Evolutionary conservation across 306 rosid species (phyloP).

Genomic region (Acmispon strigosus): DNA sequence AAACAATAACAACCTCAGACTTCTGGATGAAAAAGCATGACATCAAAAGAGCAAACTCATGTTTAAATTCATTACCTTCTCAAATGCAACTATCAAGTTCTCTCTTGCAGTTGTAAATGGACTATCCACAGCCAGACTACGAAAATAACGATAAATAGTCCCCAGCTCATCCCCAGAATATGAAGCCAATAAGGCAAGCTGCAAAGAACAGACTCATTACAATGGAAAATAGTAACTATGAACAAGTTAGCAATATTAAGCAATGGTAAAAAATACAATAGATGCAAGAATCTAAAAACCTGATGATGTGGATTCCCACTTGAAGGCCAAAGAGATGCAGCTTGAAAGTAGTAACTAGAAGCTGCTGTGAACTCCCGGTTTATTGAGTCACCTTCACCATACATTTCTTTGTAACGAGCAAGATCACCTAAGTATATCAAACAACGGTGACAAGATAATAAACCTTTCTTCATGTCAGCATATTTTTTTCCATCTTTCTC

Average conservation of each 20-base stretch:
- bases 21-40: neutral
- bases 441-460: conserved; percentile 83
- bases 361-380: conserved; percentile 81
- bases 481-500: conserved; percentile 85
- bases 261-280: neutral
- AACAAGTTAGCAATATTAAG: neutral
- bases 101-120: conserved; percentile 93
- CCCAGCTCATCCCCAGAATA: conserved; percentile 84
- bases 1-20: neutral
- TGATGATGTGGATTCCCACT: conserved; percentile 97
- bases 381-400: conserved; percentile 83
- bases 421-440: conserved; percentile 93
- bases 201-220: conserved; percentile 14
- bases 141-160: conserved; percentile 80
- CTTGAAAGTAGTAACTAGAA: conserved; percentile 85
- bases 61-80: conserved; percentile 54
- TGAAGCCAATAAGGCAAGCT: conserved; percentile 94
- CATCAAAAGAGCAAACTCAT: neutral
- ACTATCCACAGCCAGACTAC: conserved; percentile 81
- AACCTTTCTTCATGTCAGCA: conserved; percentile 72
- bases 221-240: neutral
- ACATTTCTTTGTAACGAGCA: conserved; percentile 89
- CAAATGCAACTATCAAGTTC: conserved; percentile 88
- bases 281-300: conserved; percentile 33
- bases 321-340: conserved; percentile 87